These are phyloP conservation scores for Malbranchea cinnamomea DNA, from an alignment of 2,329 filamentous ascomycete genomes.

Conservation along the genomic window DNA sequence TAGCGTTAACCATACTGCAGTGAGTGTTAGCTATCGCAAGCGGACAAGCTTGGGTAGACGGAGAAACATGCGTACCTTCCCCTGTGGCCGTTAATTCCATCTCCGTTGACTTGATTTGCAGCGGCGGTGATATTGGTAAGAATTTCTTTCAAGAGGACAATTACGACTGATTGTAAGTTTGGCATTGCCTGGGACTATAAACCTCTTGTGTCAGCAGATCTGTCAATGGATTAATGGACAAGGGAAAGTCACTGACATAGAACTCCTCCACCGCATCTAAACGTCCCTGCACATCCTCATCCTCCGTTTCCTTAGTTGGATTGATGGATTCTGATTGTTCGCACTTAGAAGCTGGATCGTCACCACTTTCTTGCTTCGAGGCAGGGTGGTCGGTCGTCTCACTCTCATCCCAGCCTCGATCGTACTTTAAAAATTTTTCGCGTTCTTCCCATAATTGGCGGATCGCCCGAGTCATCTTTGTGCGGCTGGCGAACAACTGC, in stretches of 20 bases:
- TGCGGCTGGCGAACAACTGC: slow-evolving; percentile 74
- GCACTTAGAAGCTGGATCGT: slow-evolving; percentile 12
- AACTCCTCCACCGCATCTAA: slow-evolving; percentile 64
- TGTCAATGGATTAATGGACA: not conserved
- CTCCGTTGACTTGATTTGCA: slow-evolving; percentile 38
- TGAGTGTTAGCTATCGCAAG: not conserved
- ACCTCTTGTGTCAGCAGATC: not conserved
- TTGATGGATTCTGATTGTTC: slow-evolving; percentile 9
- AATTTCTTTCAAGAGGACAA: slow-evolving; percentile 81
- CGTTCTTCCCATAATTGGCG: slow-evolving; percentile 90
- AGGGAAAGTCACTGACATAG: slow-evolving; percentile 49
- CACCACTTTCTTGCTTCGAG: slow-evolving; percentile 23
- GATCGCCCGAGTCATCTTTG: slow-evolving; percentile 82
- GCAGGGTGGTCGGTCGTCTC: slow-evolving; percentile 24
- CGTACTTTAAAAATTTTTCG: slow-evolving; percentile 79
- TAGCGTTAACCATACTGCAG: not conserved
- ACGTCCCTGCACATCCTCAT: slow-evolving; percentile 35
- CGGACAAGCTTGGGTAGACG: slow-evolving; percentile 1
- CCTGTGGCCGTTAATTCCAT: slow-evolving; percentile 29
- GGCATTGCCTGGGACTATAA: slow-evolving; percentile 57
- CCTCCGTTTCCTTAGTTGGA: slow-evolving; percentile 18
- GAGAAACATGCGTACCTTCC: slow-evolving; percentile 35
- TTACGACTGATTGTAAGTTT: slow-evolving; percentile 80
- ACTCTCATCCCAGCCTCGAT: slow-evolving; percentile 66
- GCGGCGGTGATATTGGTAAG: slow-evolving; percentile 77